Conservation (phyloP, 208 protist species). For the Borovskyia barvae region DNA sequence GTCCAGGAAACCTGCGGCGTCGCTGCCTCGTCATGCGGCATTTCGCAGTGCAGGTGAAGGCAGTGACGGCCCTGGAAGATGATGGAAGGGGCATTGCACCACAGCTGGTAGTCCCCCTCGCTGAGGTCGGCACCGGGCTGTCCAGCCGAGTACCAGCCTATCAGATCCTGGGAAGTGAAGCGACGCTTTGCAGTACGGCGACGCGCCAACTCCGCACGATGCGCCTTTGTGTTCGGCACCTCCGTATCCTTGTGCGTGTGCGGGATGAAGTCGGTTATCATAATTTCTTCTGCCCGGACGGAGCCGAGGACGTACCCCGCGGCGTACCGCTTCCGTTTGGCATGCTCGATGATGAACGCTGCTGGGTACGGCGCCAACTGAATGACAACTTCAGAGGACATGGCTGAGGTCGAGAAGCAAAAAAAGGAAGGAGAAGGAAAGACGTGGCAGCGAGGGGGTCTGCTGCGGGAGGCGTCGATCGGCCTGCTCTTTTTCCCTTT, state of each 20-base stretch:
- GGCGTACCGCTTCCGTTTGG: slow-evolving; percentile 61
- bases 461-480: neutral
- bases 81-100: slow-evolving; percentile 50
- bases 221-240: slow-evolving; percentile 23
- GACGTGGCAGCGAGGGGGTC: neutral
- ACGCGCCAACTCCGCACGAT: slow-evolving; percentile 34
- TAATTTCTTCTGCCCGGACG: slow-evolving; percentile 37
- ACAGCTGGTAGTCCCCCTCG: slow-evolving; percentile 41
- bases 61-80: slow-evolving; percentile 35
- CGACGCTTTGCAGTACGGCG: slow-evolving; percentile 42
- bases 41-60: slow-evolving; percentile 56
- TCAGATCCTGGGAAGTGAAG: slow-evolving; percentile 42
- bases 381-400: slow-evolving; percentile 15
- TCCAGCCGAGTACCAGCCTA: slow-evolving; percentile 82
- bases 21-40: slow-evolving; percentile 28
- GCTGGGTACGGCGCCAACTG: slow-evolving; percentile 73
- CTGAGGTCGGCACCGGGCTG: slow-evolving; percentile 16
- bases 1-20: slow-evolving; percentile 37
- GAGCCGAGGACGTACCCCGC: slow-evolving; percentile 72
- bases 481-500: neutral
- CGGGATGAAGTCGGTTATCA: slow-evolving; percentile 70
- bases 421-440: neutral
- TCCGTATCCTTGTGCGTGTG: slow-evolving; percentile 46
- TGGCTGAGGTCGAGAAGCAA: slow-evolving; percentile 1
- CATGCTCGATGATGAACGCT: slow-evolving; percentile 79